These are phyloP conservation scores for Colletotrichum sp. DNA, from an alignment of 2,329 filamentous ascomycete species.

Conservation along the genomic window DNA sequence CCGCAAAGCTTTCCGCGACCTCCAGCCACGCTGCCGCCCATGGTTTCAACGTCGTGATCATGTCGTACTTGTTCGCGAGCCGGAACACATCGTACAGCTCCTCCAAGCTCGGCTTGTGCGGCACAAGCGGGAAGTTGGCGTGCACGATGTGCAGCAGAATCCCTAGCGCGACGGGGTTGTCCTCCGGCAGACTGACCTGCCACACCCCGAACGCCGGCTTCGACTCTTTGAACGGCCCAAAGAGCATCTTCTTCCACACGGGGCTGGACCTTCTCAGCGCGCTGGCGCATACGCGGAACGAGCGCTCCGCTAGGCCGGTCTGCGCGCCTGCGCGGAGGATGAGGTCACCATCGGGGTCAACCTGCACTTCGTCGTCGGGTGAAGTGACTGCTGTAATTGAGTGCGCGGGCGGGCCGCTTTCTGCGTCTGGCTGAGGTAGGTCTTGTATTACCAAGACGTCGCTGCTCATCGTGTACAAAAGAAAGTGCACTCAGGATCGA, in stretches of 20 bases:
- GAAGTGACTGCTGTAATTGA: not conserved
- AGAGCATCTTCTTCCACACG: slow-evolving; percentile 18
- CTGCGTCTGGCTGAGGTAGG: not conserved
- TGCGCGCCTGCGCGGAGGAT: not conserved
- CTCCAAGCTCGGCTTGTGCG: not conserved
- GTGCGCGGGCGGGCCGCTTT: accelerated
- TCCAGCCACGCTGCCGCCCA: not conserved
- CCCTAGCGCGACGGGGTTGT: not conserved
- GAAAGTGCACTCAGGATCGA: not conserved
- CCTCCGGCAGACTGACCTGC: slow-evolving; percentile 1
- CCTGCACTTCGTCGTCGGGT: not conserved
- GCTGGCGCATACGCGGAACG: slow-evolving; percentile 10
- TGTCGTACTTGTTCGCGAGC: slow-evolving; percentile 9
- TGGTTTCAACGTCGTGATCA: not conserved
- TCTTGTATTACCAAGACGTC: not conserved
- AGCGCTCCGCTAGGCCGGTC: not conserved
- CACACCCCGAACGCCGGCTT: slow-evolving; percentile 1
- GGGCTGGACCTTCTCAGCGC: not conserved
- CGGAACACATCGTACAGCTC: not conserved
- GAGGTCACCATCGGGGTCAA: slow-evolving; percentile 5
- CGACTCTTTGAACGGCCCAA: slow-evolving; percentile 11
- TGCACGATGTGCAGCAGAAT: not conserved
- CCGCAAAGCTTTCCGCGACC: not conserved
- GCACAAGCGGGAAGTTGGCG: not conserved
- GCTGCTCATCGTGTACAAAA: not conserved